Percentiles rank a stretch among this genome's conserved stretches.
phyloP scores from a whole-genome alignment of 306 rosid species.

The Mucuna pruriens region DNA sequence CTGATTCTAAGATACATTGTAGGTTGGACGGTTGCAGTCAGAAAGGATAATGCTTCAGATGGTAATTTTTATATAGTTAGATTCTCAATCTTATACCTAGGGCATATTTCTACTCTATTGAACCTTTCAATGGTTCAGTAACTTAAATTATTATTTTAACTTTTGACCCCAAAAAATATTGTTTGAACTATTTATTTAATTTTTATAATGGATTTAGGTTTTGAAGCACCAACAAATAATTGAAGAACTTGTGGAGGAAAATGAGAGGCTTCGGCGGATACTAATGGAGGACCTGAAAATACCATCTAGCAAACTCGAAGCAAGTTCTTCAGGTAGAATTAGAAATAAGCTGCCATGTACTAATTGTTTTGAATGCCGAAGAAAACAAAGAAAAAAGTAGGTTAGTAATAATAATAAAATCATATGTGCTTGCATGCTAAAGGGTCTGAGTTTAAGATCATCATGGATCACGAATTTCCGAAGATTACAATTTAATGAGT shows the following conservation, averaged over 20 bases:
- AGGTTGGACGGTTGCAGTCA: constrained; percentile 68
- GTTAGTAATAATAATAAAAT: constrained; percentile 4
- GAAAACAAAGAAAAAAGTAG: constrained; percentile 74
- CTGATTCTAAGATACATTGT: constrained; percentile 39
- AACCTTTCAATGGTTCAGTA: background rate
- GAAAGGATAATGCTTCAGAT: constrained; percentile 77
- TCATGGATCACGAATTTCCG: background rate
- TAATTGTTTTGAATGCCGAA: constrained; percentile 84
- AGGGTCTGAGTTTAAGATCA: background rate
- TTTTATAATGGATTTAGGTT: constrained; percentile 54
- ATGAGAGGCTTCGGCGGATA: constrained; percentile 79
- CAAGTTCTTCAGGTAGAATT: constrained; percentile 57
- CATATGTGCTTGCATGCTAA: constrained; percentile 27
- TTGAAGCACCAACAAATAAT: constrained; percentile 88
- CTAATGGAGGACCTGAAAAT: constrained; percentile 81
- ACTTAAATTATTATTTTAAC: background rate
- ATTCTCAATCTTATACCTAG: constrained; percentile 14
- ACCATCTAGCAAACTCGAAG: constrained; percentile 69
- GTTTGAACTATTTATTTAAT: background rate
- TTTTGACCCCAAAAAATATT: background rate
- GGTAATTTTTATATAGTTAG: constrained; percentile 57
- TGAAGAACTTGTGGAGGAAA: constrained; percentile 87
- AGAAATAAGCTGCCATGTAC: constrained; percentile 57
- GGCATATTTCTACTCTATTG: background rate
- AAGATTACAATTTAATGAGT: background rate